These are phyloP conservation scores for Solanum hybrid DNA, from an alignment of 305 asterid genomes.

Conservation along the genomic window DNA sequence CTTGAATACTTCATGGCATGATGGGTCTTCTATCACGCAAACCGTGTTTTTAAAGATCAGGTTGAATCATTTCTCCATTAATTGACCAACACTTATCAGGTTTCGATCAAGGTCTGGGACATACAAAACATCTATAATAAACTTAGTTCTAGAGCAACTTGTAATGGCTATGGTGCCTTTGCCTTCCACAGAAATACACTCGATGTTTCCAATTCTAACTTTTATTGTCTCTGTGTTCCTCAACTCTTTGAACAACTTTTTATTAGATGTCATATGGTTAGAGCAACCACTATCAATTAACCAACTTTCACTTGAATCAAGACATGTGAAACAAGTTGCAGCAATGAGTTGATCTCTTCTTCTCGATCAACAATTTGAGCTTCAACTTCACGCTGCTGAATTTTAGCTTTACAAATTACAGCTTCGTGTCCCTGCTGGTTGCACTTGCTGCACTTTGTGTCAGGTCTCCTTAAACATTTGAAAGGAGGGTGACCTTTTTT, in stretches of 20 bases:
- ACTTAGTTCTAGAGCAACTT: no score
- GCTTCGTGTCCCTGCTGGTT: neutral
- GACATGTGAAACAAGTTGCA: neutral
- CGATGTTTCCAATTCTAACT: neutral
- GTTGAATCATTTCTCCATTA: no score
- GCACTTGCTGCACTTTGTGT: neutral
- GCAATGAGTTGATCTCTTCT: neutral
- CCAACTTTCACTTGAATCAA: neutral
- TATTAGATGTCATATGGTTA: neutral
- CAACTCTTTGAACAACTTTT: no score
- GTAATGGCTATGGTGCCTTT: no score
- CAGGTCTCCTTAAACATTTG: neutral
- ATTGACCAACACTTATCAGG: no score
- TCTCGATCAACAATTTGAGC: neutral
- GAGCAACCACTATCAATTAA: neutral
- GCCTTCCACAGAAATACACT: no score
- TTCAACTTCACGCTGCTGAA: neutral
- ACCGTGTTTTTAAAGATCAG: no score
- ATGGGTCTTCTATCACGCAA: no score
- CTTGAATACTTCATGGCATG: no score
- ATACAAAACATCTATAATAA: no score
- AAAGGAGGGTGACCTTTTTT: neutral
- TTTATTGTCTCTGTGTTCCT: neutral
- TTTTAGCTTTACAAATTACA: no score
- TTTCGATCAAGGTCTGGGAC: no score